These are phyloP conservation scores for Clonostachys sp. DNA, from an alignment of 2,329 filamentous ascomycete species.

Conservation along the genomic window DNA sequence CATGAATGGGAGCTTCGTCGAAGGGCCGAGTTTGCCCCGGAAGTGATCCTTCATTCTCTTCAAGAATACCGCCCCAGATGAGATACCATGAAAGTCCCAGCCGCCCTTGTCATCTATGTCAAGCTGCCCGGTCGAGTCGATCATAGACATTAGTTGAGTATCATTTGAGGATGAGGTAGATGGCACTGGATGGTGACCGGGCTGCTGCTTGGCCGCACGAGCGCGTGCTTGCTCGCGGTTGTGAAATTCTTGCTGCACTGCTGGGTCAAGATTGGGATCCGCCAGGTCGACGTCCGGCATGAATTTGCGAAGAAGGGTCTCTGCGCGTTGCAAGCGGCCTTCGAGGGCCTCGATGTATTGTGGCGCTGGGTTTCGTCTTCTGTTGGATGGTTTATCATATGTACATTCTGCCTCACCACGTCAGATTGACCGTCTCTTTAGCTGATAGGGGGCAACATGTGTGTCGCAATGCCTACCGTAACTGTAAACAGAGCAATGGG, in stretches of 20 bases:
- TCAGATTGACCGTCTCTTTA: background rate
- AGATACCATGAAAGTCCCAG: conserved; percentile 93
- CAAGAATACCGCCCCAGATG: conserved; percentile 86
- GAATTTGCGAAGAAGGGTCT: conserved; percentile 72
- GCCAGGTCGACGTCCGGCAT: conserved; percentile 81
- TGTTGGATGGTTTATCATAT: conserved; percentile 91
- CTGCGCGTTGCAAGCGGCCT: conserved; percentile 75
- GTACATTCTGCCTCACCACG: conserved; percentile 73
- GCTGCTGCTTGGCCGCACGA: conserved; percentile 23
- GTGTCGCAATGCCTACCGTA: conserved; percentile 63
- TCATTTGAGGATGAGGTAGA: conserved; percentile 47
- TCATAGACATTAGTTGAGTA: conserved; percentile 85
- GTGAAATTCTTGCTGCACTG: conserved; percentile 65
- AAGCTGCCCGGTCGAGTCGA: conserved; percentile 84
- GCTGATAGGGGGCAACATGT: background rate
- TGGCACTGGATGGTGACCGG: background rate
- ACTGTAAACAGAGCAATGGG: conserved; percentile 96
- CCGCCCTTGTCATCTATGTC: conserved; percentile 88
- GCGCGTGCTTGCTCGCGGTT: conserved; percentile 47
- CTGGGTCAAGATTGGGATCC: conserved; percentile 76
- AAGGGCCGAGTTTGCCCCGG: conserved; percentile 66
- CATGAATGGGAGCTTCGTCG: conserved; percentile 55
- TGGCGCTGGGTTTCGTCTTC: conserved; percentile 82
- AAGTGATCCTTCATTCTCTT: conserved; percentile 84
- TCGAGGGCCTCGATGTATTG: conserved; percentile 92